Evolutionary conservation across 83 land plant genomes (phyloP).

Genomic region (Diphasiastrum complanatum): DNA sequence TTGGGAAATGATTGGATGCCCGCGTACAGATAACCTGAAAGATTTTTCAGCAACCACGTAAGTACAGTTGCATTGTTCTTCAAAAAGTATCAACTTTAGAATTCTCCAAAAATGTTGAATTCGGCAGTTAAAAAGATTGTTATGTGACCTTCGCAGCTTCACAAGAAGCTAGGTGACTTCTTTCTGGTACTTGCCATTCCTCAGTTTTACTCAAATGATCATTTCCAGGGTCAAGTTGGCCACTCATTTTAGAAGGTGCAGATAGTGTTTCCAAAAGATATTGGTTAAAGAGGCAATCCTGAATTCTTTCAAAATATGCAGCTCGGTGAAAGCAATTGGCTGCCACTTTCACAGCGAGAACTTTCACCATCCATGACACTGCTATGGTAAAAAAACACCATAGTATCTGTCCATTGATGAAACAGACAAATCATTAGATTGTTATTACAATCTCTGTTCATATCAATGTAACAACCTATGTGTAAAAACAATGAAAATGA

Average conservation of each 20-base stretch:
- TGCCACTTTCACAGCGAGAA: constrained; percentile 28
- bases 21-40: too few relatives aligned
- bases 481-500: too few relatives aligned
- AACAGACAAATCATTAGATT: background rate
- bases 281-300: constrained; percentile 39
- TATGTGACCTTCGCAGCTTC: too few relatives aligned
- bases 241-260: constrained; percentile 23
- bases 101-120: too few relatives aligned
- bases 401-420: constrained; percentile 19
- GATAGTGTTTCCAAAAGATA: constrained; percentile 32
- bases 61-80: too few relatives aligned
- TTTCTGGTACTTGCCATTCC: background rate
- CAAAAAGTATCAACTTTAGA: too few relatives aligned
- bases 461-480: background rate
- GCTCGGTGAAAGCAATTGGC: constrained; percentile 41
- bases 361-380: constrained; percentile 33
- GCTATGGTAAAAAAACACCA: constrained; percentile 40
- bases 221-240: background rate
- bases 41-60: too few relatives aligned
- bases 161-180: background rate
- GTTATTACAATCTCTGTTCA: background rate
- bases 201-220: background rate
- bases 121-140: too few relatives aligned
- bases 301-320: constrained; percentile 41
- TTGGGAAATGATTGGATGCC: too few relatives aligned